Conservation (phyloP, 2,329 filamentous ascomycete species). For the Penicillium sp. region DNA sequence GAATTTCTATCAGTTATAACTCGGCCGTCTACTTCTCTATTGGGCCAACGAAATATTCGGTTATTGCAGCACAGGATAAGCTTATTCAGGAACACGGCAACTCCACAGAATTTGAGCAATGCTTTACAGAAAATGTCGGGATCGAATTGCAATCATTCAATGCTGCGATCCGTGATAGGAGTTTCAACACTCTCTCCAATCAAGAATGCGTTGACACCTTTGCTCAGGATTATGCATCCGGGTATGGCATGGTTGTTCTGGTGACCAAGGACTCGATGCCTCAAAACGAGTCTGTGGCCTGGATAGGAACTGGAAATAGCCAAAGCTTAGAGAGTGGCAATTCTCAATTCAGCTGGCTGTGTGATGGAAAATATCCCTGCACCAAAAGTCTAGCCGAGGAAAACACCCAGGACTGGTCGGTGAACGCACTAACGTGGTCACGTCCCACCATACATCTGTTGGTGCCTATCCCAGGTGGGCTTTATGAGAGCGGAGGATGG, state of each 20-base stretch:
- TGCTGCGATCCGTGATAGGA: not conserved
- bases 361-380: not conserved
- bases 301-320: not conserved
- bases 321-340: not conserved
- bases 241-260: not conserved
- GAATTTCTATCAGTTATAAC: not conserved
- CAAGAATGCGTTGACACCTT: not conserved
- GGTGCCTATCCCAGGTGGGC: not conserved
- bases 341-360: not conserved
- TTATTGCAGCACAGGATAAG: not conserved
- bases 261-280: not conserved
- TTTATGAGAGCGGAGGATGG: not conserved
- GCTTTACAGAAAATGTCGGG: not conserved
- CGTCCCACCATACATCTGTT: not conserved
- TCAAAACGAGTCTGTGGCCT: not conserved
- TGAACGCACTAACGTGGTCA: not conserved
- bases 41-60: not conserved
- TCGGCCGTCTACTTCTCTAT: not conserved
- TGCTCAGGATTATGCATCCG: not conserved
- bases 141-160: not conserved
- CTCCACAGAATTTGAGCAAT: not conserved
- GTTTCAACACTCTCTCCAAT: not conserved
- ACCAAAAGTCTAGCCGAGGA: not conserved
- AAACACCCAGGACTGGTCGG: not conserved
- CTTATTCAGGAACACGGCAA: not conserved